Base-by-base conservation (phyloP, 1,284 basidiomycete genomes). In the Pascua sp. region DNA sequence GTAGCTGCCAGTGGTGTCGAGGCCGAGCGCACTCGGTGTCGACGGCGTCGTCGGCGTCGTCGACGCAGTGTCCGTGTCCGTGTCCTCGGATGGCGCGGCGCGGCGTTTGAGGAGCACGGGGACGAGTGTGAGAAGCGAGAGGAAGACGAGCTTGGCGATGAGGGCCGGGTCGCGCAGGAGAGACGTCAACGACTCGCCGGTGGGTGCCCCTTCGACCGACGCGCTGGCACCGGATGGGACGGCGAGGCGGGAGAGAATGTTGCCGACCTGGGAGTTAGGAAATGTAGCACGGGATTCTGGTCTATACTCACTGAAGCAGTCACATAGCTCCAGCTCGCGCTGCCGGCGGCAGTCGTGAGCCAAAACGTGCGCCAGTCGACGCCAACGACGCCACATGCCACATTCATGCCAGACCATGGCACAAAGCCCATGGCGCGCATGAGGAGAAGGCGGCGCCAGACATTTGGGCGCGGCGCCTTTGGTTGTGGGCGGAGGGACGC, bases 391-490 rank as follows among this genome's bases (percentile, higher is more conserved):
- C 91, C 91, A 73, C 88, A 92, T 38, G 91, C 91, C 57, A 95
- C 88, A 72, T 95, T 95, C 80, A 95, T 91, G 54, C 90, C 91
- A 53, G 89, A 90, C 91, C 91, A 95, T 5, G 91, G 91, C 10
- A 95, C 90, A 53, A 95, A 85, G 32, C 91, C 91, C 70, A 93
- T 84, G 52, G 93, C 85, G 46, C 91, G 85, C 65, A 95, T 84
- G 59, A 93, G 83, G 7, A 89, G 86, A 49, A 94, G 79, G 39
- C 90, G 84, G 40, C 91, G 85, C 91, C 91, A 94, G 2, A 88
- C 81, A 9, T 86, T 68, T 36, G 77, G 67, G 13, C 60, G 59
- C 24, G 24, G 24, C 24, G 24, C 24, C 24, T 32, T 32, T 3
- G 24, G 24, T 32, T 32, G 11, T 9, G 16, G 42, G 18, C 10